Conservation (phyloP, 2,329 filamentous ascomycete genomes). For the Trichothecium roseum region DNA sequence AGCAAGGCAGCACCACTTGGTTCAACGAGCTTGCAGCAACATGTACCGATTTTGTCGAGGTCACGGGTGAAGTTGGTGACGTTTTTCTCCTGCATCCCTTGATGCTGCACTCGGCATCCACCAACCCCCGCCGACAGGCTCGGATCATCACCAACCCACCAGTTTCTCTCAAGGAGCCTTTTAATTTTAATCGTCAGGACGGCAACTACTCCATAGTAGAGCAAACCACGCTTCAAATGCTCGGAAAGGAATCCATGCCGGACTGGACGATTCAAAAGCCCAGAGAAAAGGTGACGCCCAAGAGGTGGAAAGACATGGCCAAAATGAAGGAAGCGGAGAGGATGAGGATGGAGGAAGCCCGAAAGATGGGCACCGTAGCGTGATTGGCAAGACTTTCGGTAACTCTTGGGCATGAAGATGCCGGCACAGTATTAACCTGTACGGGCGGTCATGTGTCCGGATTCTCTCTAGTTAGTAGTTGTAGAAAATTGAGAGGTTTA, state of each 20-base stretch:
- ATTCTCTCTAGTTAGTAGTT: too few species aligned
- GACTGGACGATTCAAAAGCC: constrained; percentile 41
- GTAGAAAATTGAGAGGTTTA: too few species aligned
- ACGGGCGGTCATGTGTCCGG: too few species aligned
- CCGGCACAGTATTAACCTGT: too few species aligned
- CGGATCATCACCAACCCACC: constrained; percentile 49
- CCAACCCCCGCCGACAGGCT: constrained; percentile 13
- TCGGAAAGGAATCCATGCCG: constrained; percentile 33
- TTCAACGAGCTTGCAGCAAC: constrained; percentile 26
- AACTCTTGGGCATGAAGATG: too few species aligned
- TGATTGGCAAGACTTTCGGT: constrained; percentile 29
- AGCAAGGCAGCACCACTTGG: constrained; percentile 32
- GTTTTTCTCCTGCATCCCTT: constrained; percentile 50
- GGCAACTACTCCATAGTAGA: constrained; percentile 6
- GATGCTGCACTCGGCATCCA: constrained; percentile 46
- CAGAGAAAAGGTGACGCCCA: constrained; percentile 37
- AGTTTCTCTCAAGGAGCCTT: constrained; percentile 40
- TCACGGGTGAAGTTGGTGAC: constrained; percentile 41
- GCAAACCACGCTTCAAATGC: constrained; percentile 35
- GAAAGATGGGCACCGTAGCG: constrained; percentile 13
- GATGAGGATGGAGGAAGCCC: constrained; percentile 36
- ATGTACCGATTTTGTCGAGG: constrained; percentile 42
- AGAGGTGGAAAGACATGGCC: constrained; percentile 15
- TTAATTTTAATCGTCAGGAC: constrained; percentile 37
- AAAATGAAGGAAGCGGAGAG: constrained; percentile 22